These are phyloP conservation scores for Piloderma croceum DNA, from an alignment of 768 basidiomycete species.

Conservation along the genomic window DNA sequence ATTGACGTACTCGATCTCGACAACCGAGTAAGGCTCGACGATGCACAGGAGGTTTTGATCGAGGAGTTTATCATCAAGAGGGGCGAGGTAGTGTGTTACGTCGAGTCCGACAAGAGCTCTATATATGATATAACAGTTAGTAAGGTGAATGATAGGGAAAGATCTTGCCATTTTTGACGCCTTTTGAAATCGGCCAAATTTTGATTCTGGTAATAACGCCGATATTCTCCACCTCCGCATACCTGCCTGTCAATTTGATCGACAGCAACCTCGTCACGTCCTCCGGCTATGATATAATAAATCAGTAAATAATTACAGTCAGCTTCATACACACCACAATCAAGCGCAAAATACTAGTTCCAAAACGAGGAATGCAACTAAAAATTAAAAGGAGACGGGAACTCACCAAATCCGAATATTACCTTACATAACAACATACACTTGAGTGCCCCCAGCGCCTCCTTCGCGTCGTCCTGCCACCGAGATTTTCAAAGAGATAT, in stretches of 20 bases:
- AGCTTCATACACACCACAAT: no score
- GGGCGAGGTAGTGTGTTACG: constrained; percentile 89
- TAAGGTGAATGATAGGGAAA: background rate
- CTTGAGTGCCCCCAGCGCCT: constrained; percentile 85
- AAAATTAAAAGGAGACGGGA: background rate
- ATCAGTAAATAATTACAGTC: no score
- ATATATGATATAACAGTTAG: background rate
- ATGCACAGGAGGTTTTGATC: constrained; percentile 94
- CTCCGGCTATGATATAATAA: constrained; percentile 77
- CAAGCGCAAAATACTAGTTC: background rate
- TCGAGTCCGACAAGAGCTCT: constrained; percentile 94
- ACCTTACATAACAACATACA: constrained; percentile 98
- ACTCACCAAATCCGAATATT: constrained; percentile 89
- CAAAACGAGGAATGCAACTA: constrained; percentile 1
- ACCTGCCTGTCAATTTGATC: constrained; percentile 83
- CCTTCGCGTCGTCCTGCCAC: no score
- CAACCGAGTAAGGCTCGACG: constrained; percentile 91
- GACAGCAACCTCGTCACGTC: constrained; percentile 84
- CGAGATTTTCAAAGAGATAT: no score
- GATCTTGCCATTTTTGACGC: constrained; percentile 70
- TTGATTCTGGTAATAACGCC: constrained; percentile 84
- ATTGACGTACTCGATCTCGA: constrained; percentile 87
- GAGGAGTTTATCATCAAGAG: constrained; percentile 90
- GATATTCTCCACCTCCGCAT: constrained; percentile 95
- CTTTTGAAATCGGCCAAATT: constrained; percentile 89